Evolutionary conservation across 495 filamentous ascomycete genomes (phyloP), one percentile per base, ranked within the genome.

Genomic region (Penicillium subrubescens): DNA sequence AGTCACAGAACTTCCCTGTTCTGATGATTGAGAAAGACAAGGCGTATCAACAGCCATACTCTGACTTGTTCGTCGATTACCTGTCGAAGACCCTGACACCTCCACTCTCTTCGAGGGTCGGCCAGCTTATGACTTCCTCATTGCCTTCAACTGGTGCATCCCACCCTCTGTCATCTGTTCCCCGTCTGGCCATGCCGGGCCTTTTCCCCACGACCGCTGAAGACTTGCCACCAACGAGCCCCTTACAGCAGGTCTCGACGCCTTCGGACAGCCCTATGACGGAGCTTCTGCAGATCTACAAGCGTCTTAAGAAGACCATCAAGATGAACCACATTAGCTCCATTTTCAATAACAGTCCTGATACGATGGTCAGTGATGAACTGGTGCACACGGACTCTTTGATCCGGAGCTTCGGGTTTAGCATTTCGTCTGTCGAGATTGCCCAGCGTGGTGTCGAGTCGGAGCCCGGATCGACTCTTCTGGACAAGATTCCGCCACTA

Each of bases 361-460:
- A 82, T 6, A 72, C 71, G 1, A 71, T 75, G 1, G 67, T 66
- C 59, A 71, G 67, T 52, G 82, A 86, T 43, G 83, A 87, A 35
- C 72, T 93, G 41, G 79, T 83, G 5, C 81, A 85, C 43, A 89
- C 86, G 10, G 90, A 94, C 67, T 86, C 87, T 0, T 72, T 98
- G 46, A 88, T 91, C 37, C 82, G 81, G 53, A 85, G 88, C 46
- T 87, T 98, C 19, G 95, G 93, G 0, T 92, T 85, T 75, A 93
- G 94, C n/a, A 94, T 99, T 56, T 87, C 94, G 2, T 88, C 92
- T 0, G 87, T 90, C 7, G 95, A 99, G 75, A 97, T 99, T 61
- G 87, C 92, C 50, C 94, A 97, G 71, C 90, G 95, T 57, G 95
- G 96, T 15, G 80, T 93, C 2, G 89, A 91, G 61, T 89, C 90